Conservation (phyloP, 75 land plant species). For the Ceratopteris richardii region DNA sequence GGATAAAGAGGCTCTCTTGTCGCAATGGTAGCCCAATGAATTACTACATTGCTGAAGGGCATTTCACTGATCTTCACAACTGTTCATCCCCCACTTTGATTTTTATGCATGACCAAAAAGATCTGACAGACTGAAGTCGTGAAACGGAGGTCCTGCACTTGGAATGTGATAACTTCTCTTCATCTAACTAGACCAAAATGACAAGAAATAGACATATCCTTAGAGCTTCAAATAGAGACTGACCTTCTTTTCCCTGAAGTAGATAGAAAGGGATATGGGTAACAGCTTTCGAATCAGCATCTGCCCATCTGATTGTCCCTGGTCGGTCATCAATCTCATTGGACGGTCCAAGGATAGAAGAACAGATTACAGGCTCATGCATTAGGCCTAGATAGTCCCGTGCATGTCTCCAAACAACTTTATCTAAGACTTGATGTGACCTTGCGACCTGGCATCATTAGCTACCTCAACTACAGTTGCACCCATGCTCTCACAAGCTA, state of each 20-base stretch:
- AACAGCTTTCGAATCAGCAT: constrained; percentile 66
- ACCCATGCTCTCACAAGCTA: not conserved
- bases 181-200: not conserved
- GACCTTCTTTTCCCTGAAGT: constrained; percentile 70
- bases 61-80: no score
- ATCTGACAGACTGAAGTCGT: constrained; percentile 78
- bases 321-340: constrained; percentile 31
- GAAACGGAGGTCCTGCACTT: constrained; percentile 83
- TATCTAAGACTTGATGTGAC: constrained; percentile 59
- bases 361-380: constrained; percentile 83
- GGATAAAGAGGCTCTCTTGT: no score
- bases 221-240: not conserved
- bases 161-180: no score
- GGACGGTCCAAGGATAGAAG: constrained; percentile 80
- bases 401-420: constrained; percentile 71
- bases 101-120: constrained; percentile 20
- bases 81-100: no score
- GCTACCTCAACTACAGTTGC: not conserved
- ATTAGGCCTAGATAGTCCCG: constrained; percentile 83
- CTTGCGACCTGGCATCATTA: constrained; percentile 71
- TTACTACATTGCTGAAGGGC: no score
- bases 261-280: constrained; percentile 84
- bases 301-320: constrained; percentile 73
- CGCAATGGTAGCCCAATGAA: no score
- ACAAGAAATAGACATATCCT: not conserved